Conservation (phyloP, 345 rosid species). For the Populus tremula region DNA sequence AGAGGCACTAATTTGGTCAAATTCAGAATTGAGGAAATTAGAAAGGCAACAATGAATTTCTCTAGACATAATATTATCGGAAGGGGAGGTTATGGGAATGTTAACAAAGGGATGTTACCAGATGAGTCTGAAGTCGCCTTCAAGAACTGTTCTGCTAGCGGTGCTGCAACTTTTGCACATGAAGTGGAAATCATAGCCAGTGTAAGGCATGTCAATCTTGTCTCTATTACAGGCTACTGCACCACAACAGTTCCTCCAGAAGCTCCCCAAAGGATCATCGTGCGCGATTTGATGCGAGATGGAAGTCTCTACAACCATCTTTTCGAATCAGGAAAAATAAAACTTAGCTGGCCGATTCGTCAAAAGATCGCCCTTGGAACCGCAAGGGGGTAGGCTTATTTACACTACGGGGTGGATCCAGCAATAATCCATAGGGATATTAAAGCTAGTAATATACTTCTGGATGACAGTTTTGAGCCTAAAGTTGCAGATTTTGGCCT, state of each 20-base stretch:
- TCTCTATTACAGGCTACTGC: conserved; percentile 45
- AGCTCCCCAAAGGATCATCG: conserved; percentile 40
- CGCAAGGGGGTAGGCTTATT: conserved; percentile 40
- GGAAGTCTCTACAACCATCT: conserved; percentile 46
- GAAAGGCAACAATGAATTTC: conserved; percentile 33
- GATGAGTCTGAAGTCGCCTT: conserved; percentile 41
- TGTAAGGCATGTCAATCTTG: conserved; percentile 42
- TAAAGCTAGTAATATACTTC: conserved; percentile 46
- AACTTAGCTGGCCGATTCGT: conserved; percentile 42
- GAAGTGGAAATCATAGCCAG: conserved; percentile 49
- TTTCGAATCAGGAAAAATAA: conserved; percentile 21
- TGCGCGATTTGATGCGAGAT: conserved; percentile 37
- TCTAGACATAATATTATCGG: conserved; percentile 34
- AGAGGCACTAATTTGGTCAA: conserved; percentile 19
- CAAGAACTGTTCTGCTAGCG: conserved; percentile 34
- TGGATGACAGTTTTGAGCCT: conserved; percentile 37
- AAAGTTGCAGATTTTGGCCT: conserved; percentile 50
- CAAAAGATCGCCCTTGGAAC: conserved; percentile 42
- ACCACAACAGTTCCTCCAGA: conserved; percentile 26
- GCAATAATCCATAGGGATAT: conserved; percentile 45
- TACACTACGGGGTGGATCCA: conserved; percentile 40
- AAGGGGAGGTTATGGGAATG: conserved; percentile 37
- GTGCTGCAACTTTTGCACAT: conserved; percentile 37
- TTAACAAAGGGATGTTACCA: conserved; percentile 33
- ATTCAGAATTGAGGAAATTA: conserved; percentile 30